Percentiles rank a stretch among this genome's conserved stretches.
These are phyloP conservation scores for Trypanosoma platydactyli DNA, from an alignment of 208 protist genomes.

Conservation along the genomic window DNA sequence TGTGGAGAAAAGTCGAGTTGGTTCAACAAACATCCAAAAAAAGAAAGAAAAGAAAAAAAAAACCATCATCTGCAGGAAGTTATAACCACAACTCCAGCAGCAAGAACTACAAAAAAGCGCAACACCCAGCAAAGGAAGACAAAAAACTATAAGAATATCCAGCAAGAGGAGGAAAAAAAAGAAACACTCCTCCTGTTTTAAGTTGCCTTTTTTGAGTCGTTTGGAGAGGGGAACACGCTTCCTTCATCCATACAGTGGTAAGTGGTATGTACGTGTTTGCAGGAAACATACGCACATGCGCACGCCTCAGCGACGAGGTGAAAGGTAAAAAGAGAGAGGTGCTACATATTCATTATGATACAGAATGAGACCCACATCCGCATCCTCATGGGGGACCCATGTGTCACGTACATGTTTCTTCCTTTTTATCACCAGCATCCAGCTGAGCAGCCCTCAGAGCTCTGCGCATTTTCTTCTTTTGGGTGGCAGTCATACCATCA, in stretches of 20 bases:
- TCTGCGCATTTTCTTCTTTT: conserved; percentile 27
- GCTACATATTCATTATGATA: too few relatives aligned
- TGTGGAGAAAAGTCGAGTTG: neutral
- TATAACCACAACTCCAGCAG: neutral
- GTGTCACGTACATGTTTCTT: too few relatives aligned
- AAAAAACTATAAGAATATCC: conserved; percentile 11
- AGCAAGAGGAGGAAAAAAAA: conserved; percentile 31
- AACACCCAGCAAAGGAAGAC: conserved; percentile 1
- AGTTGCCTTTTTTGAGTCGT: neutral
- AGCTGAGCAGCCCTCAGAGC: neutral
- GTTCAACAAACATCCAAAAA: conserved; percentile 1
- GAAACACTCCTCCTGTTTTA: conserved; percentile 2
- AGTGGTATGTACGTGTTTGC: too few relatives aligned
- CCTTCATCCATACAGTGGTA: too few relatives aligned
- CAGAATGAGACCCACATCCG: too few relatives aligned
- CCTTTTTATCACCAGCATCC: neutral
- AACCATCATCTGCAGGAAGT: conserved; percentile 1
- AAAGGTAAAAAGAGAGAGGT: neutral
- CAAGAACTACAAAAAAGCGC: conserved; percentile 10
- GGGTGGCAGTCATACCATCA: conserved; percentile 7
- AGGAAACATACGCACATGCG: neutral
- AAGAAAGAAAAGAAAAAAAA: conserved; percentile 18
- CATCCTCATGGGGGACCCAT: too few relatives aligned
- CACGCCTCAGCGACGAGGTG: neutral
- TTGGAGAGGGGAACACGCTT: too few relatives aligned